These are phyloP conservation scores for Fraxinus latifolia DNA, from an alignment of 305 asterid genomes.

Conservation along the genomic window DNA sequence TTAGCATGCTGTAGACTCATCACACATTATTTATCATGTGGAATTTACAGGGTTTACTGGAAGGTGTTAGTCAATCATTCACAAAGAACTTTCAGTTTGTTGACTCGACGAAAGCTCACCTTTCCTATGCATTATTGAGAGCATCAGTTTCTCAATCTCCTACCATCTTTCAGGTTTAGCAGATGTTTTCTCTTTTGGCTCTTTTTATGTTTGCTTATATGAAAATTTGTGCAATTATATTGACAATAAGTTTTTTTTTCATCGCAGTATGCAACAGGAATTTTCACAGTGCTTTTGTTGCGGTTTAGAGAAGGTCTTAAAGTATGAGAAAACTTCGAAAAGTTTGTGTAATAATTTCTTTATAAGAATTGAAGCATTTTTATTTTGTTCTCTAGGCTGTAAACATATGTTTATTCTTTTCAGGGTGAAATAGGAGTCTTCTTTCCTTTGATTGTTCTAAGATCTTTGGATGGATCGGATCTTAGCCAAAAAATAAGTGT, in stretches of 20 bases:
- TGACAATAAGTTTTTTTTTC: slow-evolving; percentile 31
- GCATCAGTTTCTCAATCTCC: slow-evolving; percentile 83
- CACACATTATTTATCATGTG: not conserved
- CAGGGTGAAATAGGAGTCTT: slow-evolving; percentile 97
- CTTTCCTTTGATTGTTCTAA: slow-evolving; percentile 87
- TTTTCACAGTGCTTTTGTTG: slow-evolving; percentile 79
- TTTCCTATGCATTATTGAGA: slow-evolving; percentile 82
- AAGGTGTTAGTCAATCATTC: slow-evolving; percentile 74
- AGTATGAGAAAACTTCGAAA: slow-evolving; percentile 43
- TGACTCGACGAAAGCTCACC: slow-evolving; percentile 90
- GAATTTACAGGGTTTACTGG: slow-evolving; percentile 75
- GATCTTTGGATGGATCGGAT: slow-evolving; percentile 88
- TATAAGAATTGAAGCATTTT: slow-evolving; percentile 18
- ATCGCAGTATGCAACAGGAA: slow-evolving; percentile 88
- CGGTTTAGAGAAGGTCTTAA: slow-evolving; percentile 94
- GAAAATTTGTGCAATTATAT: slow-evolving; percentile 24
- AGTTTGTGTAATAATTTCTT: slow-evolving; percentile 11
- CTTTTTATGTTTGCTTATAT: slow-evolving; percentile 24
- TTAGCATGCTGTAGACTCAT: slow-evolving; percentile 11
- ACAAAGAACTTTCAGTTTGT: slow-evolving; percentile 78
- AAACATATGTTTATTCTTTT: slow-evolving; percentile 16
- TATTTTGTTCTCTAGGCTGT: slow-evolving; percentile 26
- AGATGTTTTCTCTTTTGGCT: slow-evolving; percentile 20
- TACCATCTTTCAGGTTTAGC: slow-evolving; percentile 75
- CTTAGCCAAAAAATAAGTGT: slow-evolving; percentile 70